A percentile compares a stretch with the other conserved stretches of the same genome.
Conservation (phyloP, 1,284 basidiomycete species). For the Puccinia novopanici region DNA sequence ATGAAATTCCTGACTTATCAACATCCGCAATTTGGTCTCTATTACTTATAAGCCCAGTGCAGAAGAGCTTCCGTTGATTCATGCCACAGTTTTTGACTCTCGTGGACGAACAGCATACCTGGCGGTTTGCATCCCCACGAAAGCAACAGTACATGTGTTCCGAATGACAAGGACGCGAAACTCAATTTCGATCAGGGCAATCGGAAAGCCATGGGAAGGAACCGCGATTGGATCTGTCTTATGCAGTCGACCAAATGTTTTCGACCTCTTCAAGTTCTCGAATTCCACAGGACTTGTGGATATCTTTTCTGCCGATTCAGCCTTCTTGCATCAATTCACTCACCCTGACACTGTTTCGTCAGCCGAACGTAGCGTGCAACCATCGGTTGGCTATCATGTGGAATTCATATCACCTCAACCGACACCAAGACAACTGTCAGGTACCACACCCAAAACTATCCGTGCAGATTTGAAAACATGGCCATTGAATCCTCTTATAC, state of each 20-base stretch:
- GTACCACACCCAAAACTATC: not conserved
- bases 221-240: constrained; percentile 66
- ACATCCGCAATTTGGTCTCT: not conserved
- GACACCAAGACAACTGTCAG: not conserved
- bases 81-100: constrained; percentile 43
- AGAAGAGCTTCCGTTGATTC: constrained; percentile 50
- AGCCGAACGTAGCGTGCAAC: constrained; percentile 23
- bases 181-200: constrained; percentile 24
- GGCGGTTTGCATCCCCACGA: constrained; percentile 41
- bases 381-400: constrained; percentile 31
- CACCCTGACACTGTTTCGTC: constrained; percentile 23
- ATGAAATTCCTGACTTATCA: not conserved
- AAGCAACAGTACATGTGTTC: constrained; percentile 36
- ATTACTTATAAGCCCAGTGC: constrained; percentile 24
- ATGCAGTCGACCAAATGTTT: constrained; percentile 67
- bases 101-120: constrained; percentile 37
- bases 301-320: constrained; percentile 48
- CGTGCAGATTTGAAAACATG: constrained; percentile 39
- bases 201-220: constrained; percentile 61
- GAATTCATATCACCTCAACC: constrained; percentile 31
- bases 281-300: constrained; percentile 32
- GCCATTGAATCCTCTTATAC: constrained; percentile 30
- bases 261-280: constrained; percentile 66
- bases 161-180: constrained; percentile 32
- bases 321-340: constrained; percentile 27